A percentile compares a stretch with the other conserved stretches of the same genome.
These are phyloP conservation scores for Nicotiana otophora DNA, from an alignment of 257 asterid species.

Conservation along the genomic window DNA sequence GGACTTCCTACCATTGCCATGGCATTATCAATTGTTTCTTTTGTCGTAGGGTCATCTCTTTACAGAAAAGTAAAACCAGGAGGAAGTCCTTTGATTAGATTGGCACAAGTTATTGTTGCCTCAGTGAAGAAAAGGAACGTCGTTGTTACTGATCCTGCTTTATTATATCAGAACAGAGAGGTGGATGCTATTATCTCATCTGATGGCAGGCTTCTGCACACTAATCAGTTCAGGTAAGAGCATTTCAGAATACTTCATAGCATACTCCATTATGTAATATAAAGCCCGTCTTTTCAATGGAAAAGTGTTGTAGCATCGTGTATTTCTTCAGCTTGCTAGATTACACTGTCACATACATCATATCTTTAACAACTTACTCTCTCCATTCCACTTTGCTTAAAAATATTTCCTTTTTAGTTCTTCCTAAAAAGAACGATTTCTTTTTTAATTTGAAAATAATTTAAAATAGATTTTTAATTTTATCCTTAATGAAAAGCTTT, in stretches of 20 bases:
- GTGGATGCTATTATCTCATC: constrained; percentile 59
- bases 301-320: no score
- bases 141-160: constrained; percentile 14
- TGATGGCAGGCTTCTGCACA: constrained; percentile 63
- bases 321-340: no score
- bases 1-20: constrained; percentile 81
- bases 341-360: no score
- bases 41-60: constrained; percentile 48
- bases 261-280: no score
- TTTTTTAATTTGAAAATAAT: no score
- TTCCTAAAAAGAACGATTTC: no score
- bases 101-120: constrained; percentile 60
- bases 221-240: constrained; percentile 72
- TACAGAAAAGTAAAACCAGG: constrained; percentile 62
- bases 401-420: no score
- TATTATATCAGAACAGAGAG: constrained; percentile 47
- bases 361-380: no score
- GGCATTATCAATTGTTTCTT: constrained; percentile 46
- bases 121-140: constrained; percentile 51
- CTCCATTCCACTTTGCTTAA: no score
- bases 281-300: no score
- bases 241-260: background rate
- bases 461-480: no score
- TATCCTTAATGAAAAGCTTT: no score
- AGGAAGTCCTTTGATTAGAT: constrained; percentile 72